Percentiles rank a stretch among this genome's conserved stretches.
Conservation (phyloP, 2,329 filamentous ascomycete species). For the Fusarium pseudoanthophilum region DNA sequence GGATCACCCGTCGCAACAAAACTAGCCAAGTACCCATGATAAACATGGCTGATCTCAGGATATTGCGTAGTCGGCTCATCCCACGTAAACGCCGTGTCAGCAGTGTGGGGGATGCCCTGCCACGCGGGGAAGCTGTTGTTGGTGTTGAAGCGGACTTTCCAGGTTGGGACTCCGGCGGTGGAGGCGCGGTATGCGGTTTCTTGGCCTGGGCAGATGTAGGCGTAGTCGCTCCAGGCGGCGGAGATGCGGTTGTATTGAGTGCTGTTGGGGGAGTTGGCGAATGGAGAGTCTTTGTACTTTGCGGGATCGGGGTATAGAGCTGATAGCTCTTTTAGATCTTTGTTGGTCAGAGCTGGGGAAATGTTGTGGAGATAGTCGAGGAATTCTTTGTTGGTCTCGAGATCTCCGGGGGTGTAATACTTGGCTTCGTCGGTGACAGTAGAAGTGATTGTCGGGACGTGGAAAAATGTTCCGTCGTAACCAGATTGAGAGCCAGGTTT, state of each 20-base stretch:
- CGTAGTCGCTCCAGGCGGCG: conserved; percentile 57
- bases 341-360: conserved; percentile 44
- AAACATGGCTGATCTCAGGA: conserved; percentile 50
- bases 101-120: conserved; percentile 52
- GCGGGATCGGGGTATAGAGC: conserved; percentile 52
- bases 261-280: conserved; percentile 52
- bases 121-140: conserved; percentile 49
- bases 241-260: conserved; percentile 58
- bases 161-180: conserved; percentile 47
- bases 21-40: conserved; percentile 52
- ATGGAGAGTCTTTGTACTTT: conserved; percentile 49
- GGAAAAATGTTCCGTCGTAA: conserved; percentile 52
- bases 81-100: conserved; percentile 52
- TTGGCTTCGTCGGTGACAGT: conserved; percentile 52
- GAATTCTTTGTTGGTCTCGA: conserved; percentile 52
- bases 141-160: conserved; percentile 54
- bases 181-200: conserved; percentile 56
- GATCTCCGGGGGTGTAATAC: conserved; percentile 45
- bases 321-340: conserved; percentile 46
- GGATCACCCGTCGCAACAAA: conserved; percentile 52
- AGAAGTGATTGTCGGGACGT: conserved; percentile 52
- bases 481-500: conserved; percentile 56
- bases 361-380: conserved; percentile 51
- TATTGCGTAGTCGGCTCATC: conserved; percentile 49
- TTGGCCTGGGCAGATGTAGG: conserved; percentile 57